These are phyloP conservation scores for Hericium coralloides DNA, from an alignment of 768 basidiomycete genomes.

Conservation along the genomic window DNA sequence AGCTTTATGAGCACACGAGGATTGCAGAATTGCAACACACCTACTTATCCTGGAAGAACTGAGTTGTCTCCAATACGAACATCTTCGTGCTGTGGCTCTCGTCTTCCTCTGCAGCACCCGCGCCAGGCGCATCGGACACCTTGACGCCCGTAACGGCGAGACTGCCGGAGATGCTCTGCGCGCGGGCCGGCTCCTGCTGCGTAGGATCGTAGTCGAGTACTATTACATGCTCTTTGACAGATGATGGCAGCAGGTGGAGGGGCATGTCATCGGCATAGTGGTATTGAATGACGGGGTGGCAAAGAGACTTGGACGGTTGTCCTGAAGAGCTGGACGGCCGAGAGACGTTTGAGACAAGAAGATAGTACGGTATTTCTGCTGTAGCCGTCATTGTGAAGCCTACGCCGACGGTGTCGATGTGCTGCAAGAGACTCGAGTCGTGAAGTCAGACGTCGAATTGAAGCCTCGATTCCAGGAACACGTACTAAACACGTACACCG, in stretches of 20 bases:
- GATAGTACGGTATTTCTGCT: slow-evolving; percentile 47
- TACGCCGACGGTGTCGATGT: too few relatives aligned
- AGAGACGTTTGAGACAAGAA: slow-evolving; percentile 47
- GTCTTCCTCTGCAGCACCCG: slow-evolving; percentile 40
- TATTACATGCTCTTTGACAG: slow-evolving; percentile 60
- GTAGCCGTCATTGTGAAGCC: not conserved
- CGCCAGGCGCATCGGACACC: slow-evolving; percentile 67
- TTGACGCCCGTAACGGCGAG: slow-evolving; percentile 49
- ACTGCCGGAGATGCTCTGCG: slow-evolving; percentile 41
- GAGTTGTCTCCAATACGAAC: slow-evolving; percentile 65
- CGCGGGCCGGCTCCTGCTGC: slow-evolving; percentile 28
- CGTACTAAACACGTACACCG: too few relatives aligned
- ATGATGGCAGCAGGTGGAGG: slow-evolving; percentile 49
- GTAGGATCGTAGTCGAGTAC: slow-evolving; percentile 61
- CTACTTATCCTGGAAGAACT: slow-evolving; percentile 40
- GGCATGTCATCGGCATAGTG: slow-evolving; percentile 77
- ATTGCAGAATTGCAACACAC: slow-evolving; percentile 9
- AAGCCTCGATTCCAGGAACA: too few relatives aligned
- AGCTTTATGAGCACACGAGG: not conserved
- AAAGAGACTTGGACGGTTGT: slow-evolving; percentile 27
- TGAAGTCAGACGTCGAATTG: too few relatives aligned
- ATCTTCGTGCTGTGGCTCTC: slow-evolving; percentile 47
- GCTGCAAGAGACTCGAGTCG: too few relatives aligned
- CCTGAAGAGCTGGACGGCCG: slow-evolving; percentile 24
- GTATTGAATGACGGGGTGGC: slow-evolving; percentile 71